These are phyloP conservation scores for Tetragonia tetragonoides DNA, from an alignment of 148 eudicot species.

Conservation along the genomic window DNA sequence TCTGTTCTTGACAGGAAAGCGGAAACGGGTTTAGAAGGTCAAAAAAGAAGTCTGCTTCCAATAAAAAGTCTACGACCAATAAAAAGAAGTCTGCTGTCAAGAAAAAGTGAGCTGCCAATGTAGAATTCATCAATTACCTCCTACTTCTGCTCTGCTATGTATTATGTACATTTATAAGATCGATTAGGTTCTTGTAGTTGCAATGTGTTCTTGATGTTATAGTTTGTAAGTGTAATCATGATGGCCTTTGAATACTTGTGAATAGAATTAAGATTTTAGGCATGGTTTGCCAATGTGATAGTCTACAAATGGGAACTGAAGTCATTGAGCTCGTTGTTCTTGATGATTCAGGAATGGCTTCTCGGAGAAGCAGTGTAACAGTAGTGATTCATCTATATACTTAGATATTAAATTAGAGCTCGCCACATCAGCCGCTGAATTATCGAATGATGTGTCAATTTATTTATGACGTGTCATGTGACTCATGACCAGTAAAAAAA, in stretches of 20 bases:
- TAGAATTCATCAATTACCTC: background rate
- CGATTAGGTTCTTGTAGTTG: background rate
- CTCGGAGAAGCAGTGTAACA: no score
- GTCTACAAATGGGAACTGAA: no score
- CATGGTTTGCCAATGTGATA: background rate
- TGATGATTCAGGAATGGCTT: no score
- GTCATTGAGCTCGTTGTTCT: no score
- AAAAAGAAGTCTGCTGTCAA: background rate
- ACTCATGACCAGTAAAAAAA: no score
- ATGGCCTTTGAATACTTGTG: background rate
- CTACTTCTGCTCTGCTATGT: background rate
- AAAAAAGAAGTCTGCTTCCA: constrained; percentile 41
- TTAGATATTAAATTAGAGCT: no score
- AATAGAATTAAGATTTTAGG: background rate
- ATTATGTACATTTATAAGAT: background rate
- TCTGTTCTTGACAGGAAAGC: constrained; percentile 53
- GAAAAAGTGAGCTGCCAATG: constrained; percentile 16
- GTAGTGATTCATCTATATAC: no score
- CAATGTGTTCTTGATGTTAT: background rate
- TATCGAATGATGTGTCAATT: no score
- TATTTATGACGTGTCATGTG: no score
- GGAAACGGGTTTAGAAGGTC: constrained; percentile 50
- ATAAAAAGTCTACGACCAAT: constrained; percentile 31
- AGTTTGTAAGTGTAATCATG: background rate
- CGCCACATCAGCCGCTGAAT: no score